Percentiles rank a stretch among this genome's conserved stretches.
phyloP scores from a whole-genome alignment of 192 early-diverging fungal species.

The Backusella australiensis region DNA sequence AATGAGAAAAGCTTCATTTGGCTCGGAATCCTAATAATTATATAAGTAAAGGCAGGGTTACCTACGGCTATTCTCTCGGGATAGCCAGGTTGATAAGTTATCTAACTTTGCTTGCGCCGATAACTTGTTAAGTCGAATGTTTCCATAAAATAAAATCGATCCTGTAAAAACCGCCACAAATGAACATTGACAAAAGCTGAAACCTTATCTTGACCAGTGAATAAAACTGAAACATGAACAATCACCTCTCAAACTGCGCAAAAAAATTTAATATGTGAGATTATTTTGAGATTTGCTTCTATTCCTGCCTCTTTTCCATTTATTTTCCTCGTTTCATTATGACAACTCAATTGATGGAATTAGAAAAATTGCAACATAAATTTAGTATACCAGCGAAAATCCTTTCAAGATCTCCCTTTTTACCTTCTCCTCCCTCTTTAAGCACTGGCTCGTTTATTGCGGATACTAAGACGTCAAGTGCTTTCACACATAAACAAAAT shows the following conservation, averaged over 20 bases:
- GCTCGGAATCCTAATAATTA: background rate
- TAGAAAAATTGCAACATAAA: background rate
- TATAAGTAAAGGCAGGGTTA: background rate
- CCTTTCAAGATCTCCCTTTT: background rate
- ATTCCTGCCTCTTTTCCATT: background rate
- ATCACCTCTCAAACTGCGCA: background rate
- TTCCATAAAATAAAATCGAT: background rate
- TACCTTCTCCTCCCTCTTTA: background rate
- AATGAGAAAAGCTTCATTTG: background rate
- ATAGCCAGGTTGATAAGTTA: background rate
- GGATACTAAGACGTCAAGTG: background rate
- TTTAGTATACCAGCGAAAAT: background rate
- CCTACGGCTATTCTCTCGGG: background rate
- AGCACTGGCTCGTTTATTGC: background rate
- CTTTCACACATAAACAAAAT: background rate
- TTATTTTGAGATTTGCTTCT: background rate
- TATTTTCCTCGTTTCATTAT: background rate
- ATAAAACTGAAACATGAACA: conserved; percentile 3
- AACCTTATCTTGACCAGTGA: background rate
- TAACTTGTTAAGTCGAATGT: background rate
- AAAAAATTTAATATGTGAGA: background rate
- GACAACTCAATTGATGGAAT: background rate
- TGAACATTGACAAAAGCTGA: background rate
- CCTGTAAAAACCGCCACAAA: background rate
- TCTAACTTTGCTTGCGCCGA: background rate